phyloP scores from a whole-genome alignment of 176 grass and related monocot species.

The Thalia dealbata region DNA sequence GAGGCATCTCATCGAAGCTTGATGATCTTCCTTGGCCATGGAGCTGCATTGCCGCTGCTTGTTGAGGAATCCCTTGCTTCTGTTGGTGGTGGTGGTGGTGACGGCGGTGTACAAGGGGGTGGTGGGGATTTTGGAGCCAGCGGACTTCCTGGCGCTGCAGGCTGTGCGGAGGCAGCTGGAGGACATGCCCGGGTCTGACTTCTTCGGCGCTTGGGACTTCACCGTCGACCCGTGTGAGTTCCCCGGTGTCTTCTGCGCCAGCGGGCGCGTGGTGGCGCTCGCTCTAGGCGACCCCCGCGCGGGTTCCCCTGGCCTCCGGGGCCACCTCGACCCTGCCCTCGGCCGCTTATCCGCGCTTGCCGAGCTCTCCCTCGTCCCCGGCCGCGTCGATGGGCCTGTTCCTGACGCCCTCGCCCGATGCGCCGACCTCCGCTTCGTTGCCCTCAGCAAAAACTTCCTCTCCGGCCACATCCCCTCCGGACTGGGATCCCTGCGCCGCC shows the following conservation, averaged over 20 bases:
- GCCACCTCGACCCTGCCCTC: constrained; percentile 52
- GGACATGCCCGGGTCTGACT: constrained; percentile 78
- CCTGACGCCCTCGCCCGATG: constrained; percentile 39
- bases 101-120: background rate
- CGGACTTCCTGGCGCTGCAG: constrained; percentile 85
- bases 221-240: constrained; percentile 77
- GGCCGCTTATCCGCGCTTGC: constrained; percentile 52
- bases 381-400: constrained; percentile 55
- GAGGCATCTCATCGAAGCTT: background rate
- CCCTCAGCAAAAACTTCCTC: constrained; percentile 90
- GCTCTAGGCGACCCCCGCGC: constrained; percentile 79
- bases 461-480: constrained; percentile 51
- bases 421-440: constrained; percentile 59
- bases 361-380: constrained; percentile 79
- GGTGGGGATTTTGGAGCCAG: constrained; percentile 56
- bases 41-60: constrained; percentile 1
- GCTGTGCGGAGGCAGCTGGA: constrained; percentile 61
- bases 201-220: constrained; percentile 87
- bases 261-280: constrained; percentile 41
- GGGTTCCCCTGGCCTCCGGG: constrained; percentile 60
- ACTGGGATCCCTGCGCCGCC: constrained; percentile 41
- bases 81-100: constrained; percentile 13
- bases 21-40: too few species aligned
- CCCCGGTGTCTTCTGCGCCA: constrained; percentile 29
- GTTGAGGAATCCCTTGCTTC: background rate